Percentiles rank a stretch among this genome's conserved stretches.
Evolutionary conservation across 2,329 filamentous ascomycete species (phyloP).

Genomic region (Microdochium trichocladiopsis): DNA sequence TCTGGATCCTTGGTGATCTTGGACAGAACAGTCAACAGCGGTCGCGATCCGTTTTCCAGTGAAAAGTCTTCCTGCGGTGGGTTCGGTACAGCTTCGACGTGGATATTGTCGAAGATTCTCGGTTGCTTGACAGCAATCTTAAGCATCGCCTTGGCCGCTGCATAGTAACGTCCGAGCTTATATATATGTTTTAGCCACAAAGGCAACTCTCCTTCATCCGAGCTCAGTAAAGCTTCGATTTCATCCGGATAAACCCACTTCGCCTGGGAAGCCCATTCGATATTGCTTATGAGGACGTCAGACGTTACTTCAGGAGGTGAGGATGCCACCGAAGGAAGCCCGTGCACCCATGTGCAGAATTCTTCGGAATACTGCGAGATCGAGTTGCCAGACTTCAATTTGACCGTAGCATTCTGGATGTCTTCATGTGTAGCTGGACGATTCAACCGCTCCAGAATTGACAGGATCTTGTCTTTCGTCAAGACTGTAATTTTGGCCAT

Average conservation of each 20-base stretch:
- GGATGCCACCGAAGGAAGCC: neutral
- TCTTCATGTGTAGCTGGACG: neutral
- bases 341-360: neutral
- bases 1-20: neutral
- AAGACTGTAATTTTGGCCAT: conserved; percentile 4
- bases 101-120: conserved; percentile 12
- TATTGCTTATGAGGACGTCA: neutral
- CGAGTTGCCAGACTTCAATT: neutral
- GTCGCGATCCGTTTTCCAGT: neutral
- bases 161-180: conserved; percentile 19
- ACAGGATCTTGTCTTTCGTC: conserved; percentile 5
- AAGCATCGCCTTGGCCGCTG: conserved; percentile 17
- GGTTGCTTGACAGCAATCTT: conserved; percentile 16
- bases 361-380: neutral
- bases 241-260: neutral
- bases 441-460: neutral
- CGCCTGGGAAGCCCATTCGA: neutral
- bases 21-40: neutral
- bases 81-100: conserved; percentile 9
- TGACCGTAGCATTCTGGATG: neutral
- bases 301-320: neutral
- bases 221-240: neutral
- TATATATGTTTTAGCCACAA: conserved; percentile 1
- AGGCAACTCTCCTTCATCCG: neutral
- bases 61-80: neutral